These are phyloP conservation scores for Malus hybrid DNA, from an alignment of 331 rosid species.

Conservation along the genomic window DNA sequence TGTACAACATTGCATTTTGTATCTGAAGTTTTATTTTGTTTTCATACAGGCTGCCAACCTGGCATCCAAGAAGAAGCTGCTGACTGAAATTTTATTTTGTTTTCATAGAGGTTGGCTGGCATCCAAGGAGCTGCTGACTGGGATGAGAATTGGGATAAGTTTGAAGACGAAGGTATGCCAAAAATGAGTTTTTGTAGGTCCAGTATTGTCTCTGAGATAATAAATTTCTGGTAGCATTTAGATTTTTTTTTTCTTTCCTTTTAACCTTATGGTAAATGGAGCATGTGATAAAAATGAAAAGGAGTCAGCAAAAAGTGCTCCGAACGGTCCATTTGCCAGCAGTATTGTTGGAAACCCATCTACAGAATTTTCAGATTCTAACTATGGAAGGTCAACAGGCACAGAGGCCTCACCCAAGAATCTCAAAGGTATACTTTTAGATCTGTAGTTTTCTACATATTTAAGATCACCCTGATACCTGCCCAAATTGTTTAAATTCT, in stretches of 20 bases:
- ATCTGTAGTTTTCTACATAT: constrained; percentile 3
- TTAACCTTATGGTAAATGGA: neutral
- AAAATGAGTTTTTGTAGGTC: too few relatives aligned
- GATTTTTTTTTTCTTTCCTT: too few relatives aligned
- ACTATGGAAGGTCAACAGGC: constrained; percentile 42
- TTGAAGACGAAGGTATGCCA: too few relatives aligned
- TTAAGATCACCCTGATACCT: neutral
- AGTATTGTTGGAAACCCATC: constrained; percentile 72
- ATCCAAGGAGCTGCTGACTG: too few relatives aligned
- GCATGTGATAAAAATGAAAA: constrained; percentile 52
- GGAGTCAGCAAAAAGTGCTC: constrained; percentile 58
- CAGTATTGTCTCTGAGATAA: too few relatives aligned
- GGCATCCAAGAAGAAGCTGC: too few relatives aligned
- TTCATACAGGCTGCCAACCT: too few relatives aligned
- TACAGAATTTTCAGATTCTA: constrained; percentile 45
- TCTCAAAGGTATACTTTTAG: constrained; percentile 51
- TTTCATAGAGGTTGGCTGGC: too few relatives aligned
- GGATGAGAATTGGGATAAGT: too few relatives aligned
- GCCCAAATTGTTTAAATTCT: neutral
- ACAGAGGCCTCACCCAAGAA: constrained; percentile 64
- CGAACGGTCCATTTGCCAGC: constrained; percentile 70
- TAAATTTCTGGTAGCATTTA: too few relatives aligned
- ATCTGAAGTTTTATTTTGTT: too few relatives aligned
- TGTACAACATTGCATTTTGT: neutral
- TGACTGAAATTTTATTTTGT: too few relatives aligned